Evolutionary conservation across 2,329 filamentous ascomycete genomes (phyloP), one percentile per base, ranked within the genome.

Genomic region (Paecilomyces dactylethromorphus): DNA sequence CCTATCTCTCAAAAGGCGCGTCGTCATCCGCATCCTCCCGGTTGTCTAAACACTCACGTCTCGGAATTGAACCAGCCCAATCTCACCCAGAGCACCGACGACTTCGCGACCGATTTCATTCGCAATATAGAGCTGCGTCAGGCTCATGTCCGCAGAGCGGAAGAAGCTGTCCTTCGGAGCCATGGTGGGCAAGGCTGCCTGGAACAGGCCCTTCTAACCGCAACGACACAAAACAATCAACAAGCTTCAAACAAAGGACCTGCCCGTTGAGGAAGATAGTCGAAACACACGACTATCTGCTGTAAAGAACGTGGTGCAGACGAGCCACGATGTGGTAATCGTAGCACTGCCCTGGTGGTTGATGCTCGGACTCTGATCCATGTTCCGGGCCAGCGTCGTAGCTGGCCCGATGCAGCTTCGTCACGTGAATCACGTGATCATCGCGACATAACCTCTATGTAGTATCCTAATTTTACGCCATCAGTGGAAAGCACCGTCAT

Each of bases 61-160:
- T 79, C 94, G 86, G 74, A 99, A 99, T 78, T 97, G 92, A 76
- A 97, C 92, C 70, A 94, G 85, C 59, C 94, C 94, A 71, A 99
- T 85, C 84, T 99, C 94, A 73, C 94, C 94, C 65, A 99, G 82
- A 58, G 93, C 93, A 73, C 92, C 96, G 64, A 97, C 92, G 69
- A 97, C 93, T 81, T 99, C 95, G 73, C 94, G 87, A 69, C 94
- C 93, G 68, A 99, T 97, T 83, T 99, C 94, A 75, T 97, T 97
- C 72, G 94, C 91, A 71, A 99, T 95, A 80, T 97, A 99, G 72
- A 99, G 89, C 87, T 99, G 94, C 72, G 96, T 96, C 88, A 99
- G 89, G 84, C 92, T 97, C 94, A 99, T 99, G 79, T 97, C 91
- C 90, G 92, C 91, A 75, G 94, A 99, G 85, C 95, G 93, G 87